phyloP scores from a whole-genome alignment of 2,329 filamentous ascomycete genomes.

The Apiospora hydei region DNA sequence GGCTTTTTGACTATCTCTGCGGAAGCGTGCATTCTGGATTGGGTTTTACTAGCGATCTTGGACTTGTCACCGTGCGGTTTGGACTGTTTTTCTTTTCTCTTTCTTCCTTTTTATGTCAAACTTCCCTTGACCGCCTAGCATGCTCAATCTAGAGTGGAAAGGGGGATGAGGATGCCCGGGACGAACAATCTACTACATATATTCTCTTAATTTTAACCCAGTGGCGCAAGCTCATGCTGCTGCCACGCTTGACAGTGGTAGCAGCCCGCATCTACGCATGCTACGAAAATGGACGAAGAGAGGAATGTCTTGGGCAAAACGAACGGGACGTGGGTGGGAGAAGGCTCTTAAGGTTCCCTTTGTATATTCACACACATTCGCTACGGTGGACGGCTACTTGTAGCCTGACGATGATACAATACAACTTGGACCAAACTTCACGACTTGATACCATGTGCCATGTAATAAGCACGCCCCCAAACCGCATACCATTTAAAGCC shows the following conservation, averaged over 20 bases:
- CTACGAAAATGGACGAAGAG: not conserved
- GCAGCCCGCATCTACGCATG: not conserved
- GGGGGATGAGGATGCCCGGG: not conserved
- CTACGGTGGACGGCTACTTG: constrained; percentile 15
- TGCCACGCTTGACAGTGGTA: not conserved
- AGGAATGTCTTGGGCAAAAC: not conserved
- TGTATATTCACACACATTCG: not conserved
- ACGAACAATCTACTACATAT: constrained; percentile 1
- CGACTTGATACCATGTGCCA: not conserved
- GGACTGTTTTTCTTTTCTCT: not conserved
- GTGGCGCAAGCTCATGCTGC: not conserved
- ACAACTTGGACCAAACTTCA: not conserved
- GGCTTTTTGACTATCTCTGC: not conserved
- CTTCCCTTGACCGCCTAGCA: not conserved
- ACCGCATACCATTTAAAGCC: not conserved
- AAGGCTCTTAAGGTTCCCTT: not conserved
- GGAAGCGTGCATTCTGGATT: not conserved
- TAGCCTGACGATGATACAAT: constrained; percentile 1
- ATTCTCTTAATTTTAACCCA: constrained; percentile 1
- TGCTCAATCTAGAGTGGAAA: not conserved
- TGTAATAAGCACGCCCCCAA: too few relatives aligned
- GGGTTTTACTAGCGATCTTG: not conserved
- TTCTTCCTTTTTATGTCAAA: not conserved
- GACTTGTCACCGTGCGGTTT: not conserved
- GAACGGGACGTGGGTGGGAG: not conserved